Evolutionary conservation across 1,139 yeast species (phyloP), one percentile per base, ranked within the genome.

Genomic region (Debaryomycetaceae sp.): DNA sequence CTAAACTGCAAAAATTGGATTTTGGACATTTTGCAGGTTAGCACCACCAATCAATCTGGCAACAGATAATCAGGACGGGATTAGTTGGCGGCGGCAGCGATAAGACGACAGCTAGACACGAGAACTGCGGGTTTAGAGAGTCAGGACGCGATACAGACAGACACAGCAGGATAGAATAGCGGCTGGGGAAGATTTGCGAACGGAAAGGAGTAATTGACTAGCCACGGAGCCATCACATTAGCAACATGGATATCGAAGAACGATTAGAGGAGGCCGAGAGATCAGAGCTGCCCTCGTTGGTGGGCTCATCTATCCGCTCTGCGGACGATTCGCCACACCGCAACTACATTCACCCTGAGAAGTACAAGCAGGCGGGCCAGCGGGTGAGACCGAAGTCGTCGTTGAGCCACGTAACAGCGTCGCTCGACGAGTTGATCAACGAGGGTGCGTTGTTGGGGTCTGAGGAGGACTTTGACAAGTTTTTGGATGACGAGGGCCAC

Each of bases 381-480:
- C 24, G 22, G 14, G 50, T 56, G 50, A 54, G 54, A 40, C 53
- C 45, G 11, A 42, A 31, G 36, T 55, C 65, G 24, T 39, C 34
- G 24, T 39, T 43, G 24, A 36, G 39, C 31, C 42, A 43, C n/a
- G 58, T 73, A 31, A 60, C 75, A 39, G 76, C 80, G 27, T 71
- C 81, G 0, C 72, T 81, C 51, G 83, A 76, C 49, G 84, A 81
- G 39, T 69, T 81, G 55, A 76, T 73, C 47, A 75, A 64, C 39
- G 86, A 81, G 54, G 87, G 87, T 22, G 86, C 85, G 0, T 65
- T 82, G 43, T 56, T 80, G 51, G 79, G 80, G 7, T 79, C 80
- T 22, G 85, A 80, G 46, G 82, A 75, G 50, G 77, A 73, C 51
- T 74, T 81, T 52, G 83, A 76, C 23, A 64, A 66, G 34, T 68